phyloP scores from a whole-genome alignment of 495 filamentous ascomycete genomes.

The Bombardia bombarda region DNA sequence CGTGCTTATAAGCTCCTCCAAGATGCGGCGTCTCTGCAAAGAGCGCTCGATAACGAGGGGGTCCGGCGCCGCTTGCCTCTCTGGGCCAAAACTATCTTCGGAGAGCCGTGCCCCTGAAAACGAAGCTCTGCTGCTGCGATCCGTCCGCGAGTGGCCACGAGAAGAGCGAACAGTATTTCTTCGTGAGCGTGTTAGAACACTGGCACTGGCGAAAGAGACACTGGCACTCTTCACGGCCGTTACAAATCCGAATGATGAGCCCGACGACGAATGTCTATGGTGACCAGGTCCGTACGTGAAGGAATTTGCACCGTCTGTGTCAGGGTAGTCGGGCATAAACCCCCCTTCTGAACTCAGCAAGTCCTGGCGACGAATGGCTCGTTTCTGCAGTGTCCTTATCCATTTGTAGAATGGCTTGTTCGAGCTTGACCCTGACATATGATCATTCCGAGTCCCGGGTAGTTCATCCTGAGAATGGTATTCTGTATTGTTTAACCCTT shows the following conservation, averaged over 20 bases:
- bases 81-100: constrained; percentile 54
- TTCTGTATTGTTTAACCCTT: constrained; percentile 17
- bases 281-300: constrained; percentile 13
- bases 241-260: constrained; percentile 66
- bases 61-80: constrained; percentile 51
- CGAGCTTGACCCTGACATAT: constrained; percentile 9
- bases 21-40: constrained; percentile 62
- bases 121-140: constrained; percentile 56
- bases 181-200: constrained; percentile 53
- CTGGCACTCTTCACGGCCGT: constrained; percentile 70
- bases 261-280: constrained; percentile 55
- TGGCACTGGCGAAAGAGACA: constrained; percentile 61
- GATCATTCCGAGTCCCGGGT: constrained; percentile 4
- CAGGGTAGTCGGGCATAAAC: constrained; percentile 33
- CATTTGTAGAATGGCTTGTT: constrained; percentile 47
- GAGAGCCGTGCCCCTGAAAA: constrained; percentile 52
- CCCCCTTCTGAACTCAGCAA: constrained; percentile 16
- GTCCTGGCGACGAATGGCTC: constrained; percentile 33
- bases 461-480: constrained; percentile 14
- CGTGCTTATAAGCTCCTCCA: constrained; percentile 77
- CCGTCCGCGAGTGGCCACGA: constrained; percentile 48
- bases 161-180: constrained; percentile 43
- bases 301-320: constrained; percentile 17
- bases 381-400: constrained; percentile 48
- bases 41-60: constrained; percentile 63